Evolutionary conservation across 768 basidiomycete species (phyloP).

Genomic region (Leccinum ochraceum): DNA sequence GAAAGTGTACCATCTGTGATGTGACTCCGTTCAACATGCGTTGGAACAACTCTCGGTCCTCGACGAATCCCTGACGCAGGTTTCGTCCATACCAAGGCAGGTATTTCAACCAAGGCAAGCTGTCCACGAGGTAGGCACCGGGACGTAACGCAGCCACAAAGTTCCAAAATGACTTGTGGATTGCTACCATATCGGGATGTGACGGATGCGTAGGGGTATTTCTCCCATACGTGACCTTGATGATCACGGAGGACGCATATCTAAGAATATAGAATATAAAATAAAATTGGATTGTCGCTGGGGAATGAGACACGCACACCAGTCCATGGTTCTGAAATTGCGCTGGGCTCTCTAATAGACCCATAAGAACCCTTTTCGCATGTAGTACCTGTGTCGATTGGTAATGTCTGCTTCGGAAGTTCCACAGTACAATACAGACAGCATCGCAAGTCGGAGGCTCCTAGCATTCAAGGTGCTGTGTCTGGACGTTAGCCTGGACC

Average conservation of each 20-base stretch:
- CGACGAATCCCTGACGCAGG: conserved; percentile 49
- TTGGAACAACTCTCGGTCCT: conserved; percentile 49
- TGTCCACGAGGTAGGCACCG: conserved; percentile 36
- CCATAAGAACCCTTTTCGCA: conserved; percentile 13
- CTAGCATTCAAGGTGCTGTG: too few relatives aligned
- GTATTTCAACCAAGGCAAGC: conserved; percentile 36
- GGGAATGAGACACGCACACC: conserved; percentile 39
- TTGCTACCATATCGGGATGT: conserved; percentile 17
- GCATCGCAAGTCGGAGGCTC: too few relatives aligned
- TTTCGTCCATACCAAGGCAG: conserved; percentile 62
- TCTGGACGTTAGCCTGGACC: background rate
- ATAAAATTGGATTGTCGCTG: too few relatives aligned
- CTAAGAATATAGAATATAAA: conserved; percentile 2
- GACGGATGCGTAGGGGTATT: conserved; percentile 10
- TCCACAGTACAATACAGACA: too few relatives aligned
- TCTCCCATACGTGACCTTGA: conserved; percentile 25
- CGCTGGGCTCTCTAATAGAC: conserved; percentile 15
- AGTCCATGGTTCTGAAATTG: conserved; percentile 8
- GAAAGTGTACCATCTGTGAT: conserved; percentile 37
- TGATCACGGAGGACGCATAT: conserved; percentile 17
- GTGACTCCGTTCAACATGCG: conserved; percentile 45
- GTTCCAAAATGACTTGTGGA: conserved; percentile 23
- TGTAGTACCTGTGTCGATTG: conserved; percentile 44
- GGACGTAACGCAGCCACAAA: conserved; percentile 26
- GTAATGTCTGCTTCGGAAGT: conserved; percentile 17